phyloP scores from a whole-genome alignment of 192 early-diverging fungal species.

The Mortierella alpina region DNA sequence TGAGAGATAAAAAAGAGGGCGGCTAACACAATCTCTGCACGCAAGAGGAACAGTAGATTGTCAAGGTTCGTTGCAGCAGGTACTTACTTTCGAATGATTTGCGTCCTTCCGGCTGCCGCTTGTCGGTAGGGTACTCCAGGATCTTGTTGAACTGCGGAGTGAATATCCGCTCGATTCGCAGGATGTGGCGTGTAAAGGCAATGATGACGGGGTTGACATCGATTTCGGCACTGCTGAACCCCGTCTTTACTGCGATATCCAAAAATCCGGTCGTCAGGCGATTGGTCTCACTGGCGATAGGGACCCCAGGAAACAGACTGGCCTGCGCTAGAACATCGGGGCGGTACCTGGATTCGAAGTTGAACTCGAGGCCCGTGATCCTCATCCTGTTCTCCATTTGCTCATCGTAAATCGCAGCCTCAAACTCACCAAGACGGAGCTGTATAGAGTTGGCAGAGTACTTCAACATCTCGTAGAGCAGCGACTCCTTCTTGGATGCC shows the following conservation, averaged over 20 bases:
- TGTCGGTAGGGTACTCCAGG: constrained; percentile 10
- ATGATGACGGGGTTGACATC: constrained; percentile 63
- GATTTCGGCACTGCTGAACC: constrained; percentile 53
- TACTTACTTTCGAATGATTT: constrained; percentile 40
- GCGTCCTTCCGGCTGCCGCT: constrained; percentile 21
- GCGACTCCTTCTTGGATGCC: constrained; percentile 28
- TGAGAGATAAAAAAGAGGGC: too few species aligned
- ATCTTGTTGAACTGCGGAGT: constrained; percentile 46
- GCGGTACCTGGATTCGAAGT: constrained; percentile 58
- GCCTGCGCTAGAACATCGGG: constrained; percentile 22
- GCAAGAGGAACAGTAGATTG: too few species aligned
- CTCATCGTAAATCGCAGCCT: constrained; percentile 63
- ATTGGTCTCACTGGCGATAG: constrained; percentile 16
- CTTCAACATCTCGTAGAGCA: constrained; percentile 34
- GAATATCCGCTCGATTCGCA: constrained; percentile 66
- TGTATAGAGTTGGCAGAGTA: constrained; percentile 52
- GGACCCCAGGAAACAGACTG: constrained; percentile 16
- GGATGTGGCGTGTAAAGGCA: constrained; percentile 66
- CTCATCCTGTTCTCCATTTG: constrained; percentile 60
- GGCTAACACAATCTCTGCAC: neutral
- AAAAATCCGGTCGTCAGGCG: constrained; percentile 51
- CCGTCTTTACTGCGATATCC: constrained; percentile 53
- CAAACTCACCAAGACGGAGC: constrained; percentile 52
- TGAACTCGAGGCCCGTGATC: constrained; percentile 42
- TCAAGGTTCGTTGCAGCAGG: neutral